phyloP scores from a whole-genome alignment of 1,284 basidiomycete genomes.

The Trametes pubescens region DNA sequence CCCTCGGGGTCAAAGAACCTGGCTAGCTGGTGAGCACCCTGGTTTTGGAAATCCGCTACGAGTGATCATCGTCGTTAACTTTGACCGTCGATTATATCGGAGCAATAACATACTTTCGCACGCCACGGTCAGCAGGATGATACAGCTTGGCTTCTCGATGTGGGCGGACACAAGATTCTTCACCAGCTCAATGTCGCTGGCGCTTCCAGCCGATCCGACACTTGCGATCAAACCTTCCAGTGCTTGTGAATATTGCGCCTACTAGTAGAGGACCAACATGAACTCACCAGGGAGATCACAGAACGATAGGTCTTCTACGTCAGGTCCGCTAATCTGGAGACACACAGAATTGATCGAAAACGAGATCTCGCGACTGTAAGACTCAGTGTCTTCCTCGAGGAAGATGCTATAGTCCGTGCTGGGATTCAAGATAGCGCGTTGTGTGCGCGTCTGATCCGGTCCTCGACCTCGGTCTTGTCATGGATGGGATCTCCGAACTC shows the following conservation, averaged over 20 bases:
- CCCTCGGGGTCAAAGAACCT: conserved; percentile 65
- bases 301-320: conserved; percentile 77
- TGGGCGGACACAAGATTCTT: conserved; percentile 59
- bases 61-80: conserved; percentile 42
- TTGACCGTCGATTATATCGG: not conserved
- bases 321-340: conserved; percentile 70
- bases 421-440: conserved; percentile 77
- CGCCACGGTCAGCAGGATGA: conserved; percentile 74
- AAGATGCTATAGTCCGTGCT: conserved; percentile 49
- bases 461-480: conserved; percentile 64
- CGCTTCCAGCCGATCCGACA: conserved; percentile 57
- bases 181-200: conserved; percentile 69
- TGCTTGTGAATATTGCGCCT: not conserved
- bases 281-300: conserved; percentile 70
- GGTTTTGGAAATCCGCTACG: conserved; percentile 80
- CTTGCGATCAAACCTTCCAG: conserved; percentile 69
- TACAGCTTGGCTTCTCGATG: conserved; percentile 68
- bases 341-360: conserved; percentile 75
- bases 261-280: not conserved
- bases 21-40: conserved; percentile 69
- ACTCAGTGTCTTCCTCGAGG: conserved; percentile 43
- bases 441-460: conserved; percentile 77
- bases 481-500: conserved; percentile 62
- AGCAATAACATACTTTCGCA: conserved; percentile 66
- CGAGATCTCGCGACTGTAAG: conserved; percentile 47